Conservation (phyloP, 306 rosid species). For the Dalbergia cultrata region DNA sequence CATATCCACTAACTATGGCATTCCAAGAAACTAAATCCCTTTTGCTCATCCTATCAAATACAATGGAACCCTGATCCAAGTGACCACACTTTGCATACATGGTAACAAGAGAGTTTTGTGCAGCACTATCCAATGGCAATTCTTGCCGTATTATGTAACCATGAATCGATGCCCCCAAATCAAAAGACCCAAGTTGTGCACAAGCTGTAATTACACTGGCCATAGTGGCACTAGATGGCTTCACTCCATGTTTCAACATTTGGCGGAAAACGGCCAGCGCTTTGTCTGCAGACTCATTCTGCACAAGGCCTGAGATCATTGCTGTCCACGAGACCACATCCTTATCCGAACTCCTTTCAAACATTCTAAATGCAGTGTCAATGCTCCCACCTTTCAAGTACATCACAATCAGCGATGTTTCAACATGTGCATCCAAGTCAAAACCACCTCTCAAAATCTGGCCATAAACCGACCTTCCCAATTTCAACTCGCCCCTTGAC, state of each 20-base stretch:
- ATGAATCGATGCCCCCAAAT: conserved; percentile 67
- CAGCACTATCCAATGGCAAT: conserved; percentile 63
- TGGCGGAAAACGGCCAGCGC: conserved; percentile 59
- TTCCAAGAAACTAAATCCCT: conserved; percentile 88
- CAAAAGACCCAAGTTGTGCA: conserved; percentile 62
- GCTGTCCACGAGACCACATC: conserved; percentile 85
- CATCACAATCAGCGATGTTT: conserved; percentile 68
- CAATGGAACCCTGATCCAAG: conserved; percentile 59
- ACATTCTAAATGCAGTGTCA: conserved; percentile 63
- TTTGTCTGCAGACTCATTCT: conserved; percentile 63
- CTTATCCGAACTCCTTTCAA: conserved; percentile 52
- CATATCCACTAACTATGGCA: conserved; percentile 69
- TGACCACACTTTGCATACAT: conserved; percentile 81
- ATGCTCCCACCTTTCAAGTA: conserved; percentile 65
- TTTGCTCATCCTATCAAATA: conserved; percentile 60
- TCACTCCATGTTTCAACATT: conserved; percentile 62
- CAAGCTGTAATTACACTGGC: conserved; percentile 78
- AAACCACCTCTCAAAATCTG: conserved; percentile 67
- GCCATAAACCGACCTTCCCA: conserved; percentile 74
- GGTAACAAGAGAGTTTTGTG: conserved; percentile 75
- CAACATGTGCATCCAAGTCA: conserved; percentile 62
- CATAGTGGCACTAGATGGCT: conserved; percentile 70
- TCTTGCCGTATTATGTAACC: conserved; percentile 67
- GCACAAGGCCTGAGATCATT: conserved; percentile 84
- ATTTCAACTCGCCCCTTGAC: conserved; percentile 55